phyloP scores from a whole-genome alignment of 306 rosid species.

The Biancaea sappan region DNA sequence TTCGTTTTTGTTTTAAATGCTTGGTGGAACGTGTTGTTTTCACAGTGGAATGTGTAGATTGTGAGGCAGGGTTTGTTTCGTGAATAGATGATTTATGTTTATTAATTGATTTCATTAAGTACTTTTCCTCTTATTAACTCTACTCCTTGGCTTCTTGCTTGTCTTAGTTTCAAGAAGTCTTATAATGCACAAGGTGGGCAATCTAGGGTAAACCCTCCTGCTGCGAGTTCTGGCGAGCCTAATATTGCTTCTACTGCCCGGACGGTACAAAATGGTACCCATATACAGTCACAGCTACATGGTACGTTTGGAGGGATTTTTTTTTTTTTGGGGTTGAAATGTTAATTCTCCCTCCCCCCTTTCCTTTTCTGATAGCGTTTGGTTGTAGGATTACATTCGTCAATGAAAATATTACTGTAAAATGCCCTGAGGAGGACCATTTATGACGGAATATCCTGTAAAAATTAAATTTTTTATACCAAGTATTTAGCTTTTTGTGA shows the following conservation, averaged over 20 bases:
- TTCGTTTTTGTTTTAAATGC: too few species aligned
- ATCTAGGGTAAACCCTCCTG: slow-evolving; percentile 62
- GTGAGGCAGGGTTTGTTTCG: not conserved
- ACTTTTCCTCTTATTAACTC: slow-evolving; percentile 9
- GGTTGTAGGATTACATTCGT: slow-evolving; percentile 13
- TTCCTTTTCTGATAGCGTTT: not conserved
- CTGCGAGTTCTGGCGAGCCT: slow-evolving; percentile 56
- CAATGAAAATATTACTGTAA: not conserved
- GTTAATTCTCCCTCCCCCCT: not conserved
- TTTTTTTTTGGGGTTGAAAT: not conserved
- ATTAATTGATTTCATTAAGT: not conserved
- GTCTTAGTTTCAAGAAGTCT: slow-evolving; percentile 67
- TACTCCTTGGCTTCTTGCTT: slow-evolving; percentile 38
- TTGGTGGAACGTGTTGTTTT: not conserved
- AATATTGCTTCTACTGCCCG: slow-evolving; percentile 55
- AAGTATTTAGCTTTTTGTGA: not conserved
- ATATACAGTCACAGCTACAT: slow-evolving; percentile 54
- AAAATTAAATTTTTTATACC: not conserved
- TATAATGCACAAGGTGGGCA: slow-evolving; percentile 92
- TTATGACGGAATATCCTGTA: not conserved
- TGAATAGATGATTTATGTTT: not conserved
- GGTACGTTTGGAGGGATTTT: slow-evolving; percentile 47
- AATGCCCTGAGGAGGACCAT: not conserved
- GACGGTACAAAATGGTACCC: slow-evolving; percentile 67
- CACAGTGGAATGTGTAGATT: not conserved